Evolutionary conservation across 768 basidiomycete species (phyloP), one percentile per base, ranked within the genome.

Genomic region (Naganishia vishniacii): DNA sequence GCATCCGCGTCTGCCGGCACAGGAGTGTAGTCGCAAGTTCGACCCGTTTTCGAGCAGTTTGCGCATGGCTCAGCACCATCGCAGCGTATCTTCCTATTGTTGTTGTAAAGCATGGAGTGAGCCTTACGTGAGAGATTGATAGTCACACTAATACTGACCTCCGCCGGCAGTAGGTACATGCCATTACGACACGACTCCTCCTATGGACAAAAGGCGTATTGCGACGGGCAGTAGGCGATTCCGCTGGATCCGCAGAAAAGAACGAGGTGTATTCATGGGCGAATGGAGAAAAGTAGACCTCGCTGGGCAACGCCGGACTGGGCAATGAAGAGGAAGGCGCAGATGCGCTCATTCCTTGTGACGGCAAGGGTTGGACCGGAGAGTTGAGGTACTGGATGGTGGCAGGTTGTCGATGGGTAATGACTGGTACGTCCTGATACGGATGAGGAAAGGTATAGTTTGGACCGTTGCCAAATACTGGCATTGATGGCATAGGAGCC

Each of bases 191-290:
- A 23, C 53, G 32, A 40, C 53, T 56, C 16, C 53, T 15, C 37
- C 53, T 34, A 13, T 56, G 53, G 25, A 56, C 53, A 16, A 56
- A 56, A 15, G 53, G 53, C 0, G 20, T 40, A 34, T 56, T 56
- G 1, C 53, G 53, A 13, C 53, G 34, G 16, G 37, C 32, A 13
- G 53, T 16, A 40, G 37, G 20, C 3, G 23, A 13, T 20, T 56
- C 53, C 8, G 53, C 31, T 12, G 37, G 20, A 20, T 56, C 53
- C 53, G 40, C 32, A 2, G 53, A 56, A 18, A 56, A 56, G 37
- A 40, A 56, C 37, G 53, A 56, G 7, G 53, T 56, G n/a, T 56
- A 56, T 41, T 56, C 53, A 26, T 56, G 53, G 12, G 53, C 53
- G 23, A 56, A 56, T n/a, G 53, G 53, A 2, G 53, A 56, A 29